These are phyloP conservation scores for Phytopythium aichiense DNA, from an alignment of 352 stramenopile genomes.

Conservation along the genomic window DNA sequence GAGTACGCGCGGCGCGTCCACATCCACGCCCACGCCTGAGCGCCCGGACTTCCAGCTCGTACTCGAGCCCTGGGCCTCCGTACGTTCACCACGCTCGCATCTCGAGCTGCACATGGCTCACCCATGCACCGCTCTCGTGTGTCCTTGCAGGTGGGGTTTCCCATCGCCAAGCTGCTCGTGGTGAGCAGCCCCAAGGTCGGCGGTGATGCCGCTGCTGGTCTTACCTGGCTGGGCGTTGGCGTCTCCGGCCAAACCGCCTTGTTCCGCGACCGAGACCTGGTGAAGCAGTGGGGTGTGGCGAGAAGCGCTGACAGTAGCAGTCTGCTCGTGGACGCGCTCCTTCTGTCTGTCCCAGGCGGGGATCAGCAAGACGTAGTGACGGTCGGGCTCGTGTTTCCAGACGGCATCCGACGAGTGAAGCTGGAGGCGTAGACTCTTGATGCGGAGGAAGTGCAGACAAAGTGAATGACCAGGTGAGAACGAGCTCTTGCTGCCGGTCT, in stretches of 20 bases:
- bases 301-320: background rate
- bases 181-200: constrained; percentile 12
- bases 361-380: background rate
- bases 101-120: background rate
- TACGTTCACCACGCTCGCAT: background rate
- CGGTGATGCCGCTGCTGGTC: background rate
- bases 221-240: constrained; percentile 38
- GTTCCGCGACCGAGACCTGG: constrained; percentile 26
- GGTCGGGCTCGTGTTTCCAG: constrained; percentile 6
- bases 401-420: background rate
- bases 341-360: background rate
- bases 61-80: constrained; percentile 27
- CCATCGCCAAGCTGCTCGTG: constrained; percentile 33
- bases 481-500: background rate
- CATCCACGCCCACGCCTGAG: constrained; percentile 18
- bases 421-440: background rate
- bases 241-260: constrained; percentile 30
- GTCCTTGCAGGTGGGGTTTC: constrained; percentile 24
- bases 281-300: constrained; percentile 20
- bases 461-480: background rate
- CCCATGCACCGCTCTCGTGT: background rate
- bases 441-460: too few species aligned
- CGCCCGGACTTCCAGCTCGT: constrained; percentile 24
- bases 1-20: constrained; percentile 18
- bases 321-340: constrained; percentile 24